phyloP scores from a whole-genome alignment of 2,329 filamentous ascomycete species.

The Zasmidium cellare region DNA sequence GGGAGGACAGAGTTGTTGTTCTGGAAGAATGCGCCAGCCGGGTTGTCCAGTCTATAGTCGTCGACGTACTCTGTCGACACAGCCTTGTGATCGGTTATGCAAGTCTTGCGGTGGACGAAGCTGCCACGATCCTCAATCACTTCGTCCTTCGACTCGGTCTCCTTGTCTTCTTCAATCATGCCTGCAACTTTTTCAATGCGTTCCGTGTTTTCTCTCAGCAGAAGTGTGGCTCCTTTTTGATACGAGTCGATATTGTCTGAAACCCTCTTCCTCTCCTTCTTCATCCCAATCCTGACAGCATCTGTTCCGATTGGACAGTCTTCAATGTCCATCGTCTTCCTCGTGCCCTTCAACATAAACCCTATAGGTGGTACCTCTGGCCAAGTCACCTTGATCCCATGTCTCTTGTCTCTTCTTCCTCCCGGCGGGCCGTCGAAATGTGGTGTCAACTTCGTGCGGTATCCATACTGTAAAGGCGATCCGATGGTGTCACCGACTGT shows the following conservation, averaged over 20 bases:
- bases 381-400: conserved; percentile 59
- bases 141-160: conserved; percentile 38
- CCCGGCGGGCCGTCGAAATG: conserved; percentile 82
- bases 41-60: conserved; percentile 82
- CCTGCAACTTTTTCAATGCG: conserved; percentile 56
- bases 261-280: conserved; percentile 75
- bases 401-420: conserved; percentile 47
- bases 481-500: conserved; percentile 80
- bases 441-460: conserved; percentile 94
- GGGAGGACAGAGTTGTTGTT: conserved; percentile 99
- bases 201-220: conserved; percentile 81
- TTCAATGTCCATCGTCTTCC: conserved; percentile 86
- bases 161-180: conserved; percentile 35
- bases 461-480: conserved; percentile 86
- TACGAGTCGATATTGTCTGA: conserved; percentile 69
- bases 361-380: conserved; percentile 75
- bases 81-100: conserved; percentile 81
- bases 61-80: conserved; percentile 86
- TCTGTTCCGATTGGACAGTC: conserved; percentile 95
- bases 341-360: conserved; percentile 83
- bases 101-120: conserved; percentile 78
- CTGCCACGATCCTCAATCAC: conserved; percentile 58
- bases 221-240: conserved; percentile 78
- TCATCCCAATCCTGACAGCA: conserved; percentile 77
- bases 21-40: conserved; percentile 94